Base-by-base conservation (phyloP, 1,284 basidiomycete genomes). In the Tylopilus orsonianus region DNA sequence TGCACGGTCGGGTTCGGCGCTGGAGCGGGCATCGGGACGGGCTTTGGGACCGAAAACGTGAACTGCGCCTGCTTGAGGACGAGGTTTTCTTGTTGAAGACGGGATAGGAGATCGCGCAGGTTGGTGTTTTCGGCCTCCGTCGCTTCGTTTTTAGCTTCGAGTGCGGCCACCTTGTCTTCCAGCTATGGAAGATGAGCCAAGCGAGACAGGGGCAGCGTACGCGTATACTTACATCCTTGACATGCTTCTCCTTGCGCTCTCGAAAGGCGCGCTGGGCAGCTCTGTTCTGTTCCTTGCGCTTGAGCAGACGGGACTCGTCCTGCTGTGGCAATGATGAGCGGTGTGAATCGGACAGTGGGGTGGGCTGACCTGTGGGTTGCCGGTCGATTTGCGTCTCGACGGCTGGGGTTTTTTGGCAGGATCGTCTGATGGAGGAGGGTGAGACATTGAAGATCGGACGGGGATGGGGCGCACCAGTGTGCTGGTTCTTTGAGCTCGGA, bases 161-260 rank as follows among this genome's bases (percentile, higher is more conserved):
- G 78, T 20, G 78, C 83, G 4, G 88, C 81, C 13, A 93, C 81
- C 64, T 90, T 82, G 64, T 92, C 90, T 67, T 93, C 89, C 46
- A 93, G 71, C 89, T 92, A 58, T 29, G 33, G 38, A 45, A 56
- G 23, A 52, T 50, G 42, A 54, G 47, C 23, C 38, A 19, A 26
- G 42, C 38, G 38, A 58, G 49, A 47, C 42, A 50, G 16, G 44
- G 50, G 53, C 5, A 22, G 36, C 20, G 42, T 4, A 34, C 19
- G 5, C 8, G 23, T 10, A 36, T 14, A 77, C 87, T 72, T 61
- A 91, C 90, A 61, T 92, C 90, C 65, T 87, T 87, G 52, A 92
- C 90, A 69, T 92, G 90, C 60, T 88, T 90, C 70, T 93, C 89
- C 71, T 92, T 92, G 48, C 90, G 80, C 65, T 92, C 89, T 41